Conservation (phyloP, 345 rosid genomes). For the Citrus hindsii region DNA sequence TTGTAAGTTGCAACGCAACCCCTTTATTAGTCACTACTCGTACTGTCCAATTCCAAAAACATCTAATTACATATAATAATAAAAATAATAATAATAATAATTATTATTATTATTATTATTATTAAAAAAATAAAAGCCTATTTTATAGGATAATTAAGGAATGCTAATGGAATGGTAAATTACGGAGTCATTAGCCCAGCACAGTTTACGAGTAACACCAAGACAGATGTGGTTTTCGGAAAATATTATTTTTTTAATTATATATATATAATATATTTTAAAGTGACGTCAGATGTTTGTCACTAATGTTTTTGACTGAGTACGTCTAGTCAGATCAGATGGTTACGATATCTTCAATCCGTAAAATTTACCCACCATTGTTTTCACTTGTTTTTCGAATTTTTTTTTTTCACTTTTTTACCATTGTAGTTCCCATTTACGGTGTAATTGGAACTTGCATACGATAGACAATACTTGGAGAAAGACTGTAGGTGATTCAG, state of each 20-base stretch:
- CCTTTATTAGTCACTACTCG: not conserved
- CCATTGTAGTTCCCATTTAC: not conserved
- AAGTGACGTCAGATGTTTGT: constrained; percentile 25
- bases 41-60: too few species aligned
- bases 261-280: too few species aligned
- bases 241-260: too few species aligned
- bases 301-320: constrained; percentile 3
- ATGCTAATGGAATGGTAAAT: not conserved
- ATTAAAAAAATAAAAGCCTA: not conserved
- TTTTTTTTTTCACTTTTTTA: not conserved
- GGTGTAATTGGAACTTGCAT: not conserved
- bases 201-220: too few species aligned
- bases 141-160: not conserved
- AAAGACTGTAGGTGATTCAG: too few species aligned
- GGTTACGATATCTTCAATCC: not conserved
- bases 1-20: not conserved
- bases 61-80: too few species aligned
- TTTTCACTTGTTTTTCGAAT: too few species aligned
- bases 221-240: too few species aligned
- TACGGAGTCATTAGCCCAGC: too few species aligned
- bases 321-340: not conserved
- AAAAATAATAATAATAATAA: too few species aligned
- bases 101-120: too few species aligned
- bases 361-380: not conserved
- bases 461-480: too few species aligned